phyloP scores from a whole-genome alignment of 2,329 filamentous ascomycete genomes.

The Venturia aucupariae region DNA sequence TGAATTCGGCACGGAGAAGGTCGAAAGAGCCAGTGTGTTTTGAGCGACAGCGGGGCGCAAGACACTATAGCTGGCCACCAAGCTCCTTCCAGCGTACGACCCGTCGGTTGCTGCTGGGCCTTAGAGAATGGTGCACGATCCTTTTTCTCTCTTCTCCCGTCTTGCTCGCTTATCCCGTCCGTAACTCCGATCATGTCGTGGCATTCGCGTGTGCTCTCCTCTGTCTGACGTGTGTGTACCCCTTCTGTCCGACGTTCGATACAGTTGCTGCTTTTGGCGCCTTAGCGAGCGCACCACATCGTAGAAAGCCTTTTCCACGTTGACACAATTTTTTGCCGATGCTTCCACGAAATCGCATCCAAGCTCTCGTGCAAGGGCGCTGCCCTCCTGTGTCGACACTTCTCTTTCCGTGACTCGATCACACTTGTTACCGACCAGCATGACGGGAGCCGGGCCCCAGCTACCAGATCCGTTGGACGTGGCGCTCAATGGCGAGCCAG shows the following conservation, averaged over 20 bases:
- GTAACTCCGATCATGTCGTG: conserved; percentile 9
- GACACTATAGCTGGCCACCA: background rate
- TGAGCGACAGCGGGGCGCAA: background rate
- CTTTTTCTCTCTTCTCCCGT: conserved; percentile 13
- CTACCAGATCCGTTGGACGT: conserved; percentile 43
- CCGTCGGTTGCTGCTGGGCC: background rate
- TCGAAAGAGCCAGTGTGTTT: background rate
- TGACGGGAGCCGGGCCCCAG: conserved; percentile 73
- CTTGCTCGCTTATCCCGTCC: conserved; percentile 1
- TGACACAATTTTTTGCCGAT: conserved; percentile 95
- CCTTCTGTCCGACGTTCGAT: conserved; percentile 10
- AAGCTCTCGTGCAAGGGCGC: conserved; percentile 80
- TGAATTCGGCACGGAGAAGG: background rate
- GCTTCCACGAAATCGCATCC: conserved; percentile 96
- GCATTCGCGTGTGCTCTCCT: conserved; percentile 1
- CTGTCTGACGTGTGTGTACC: conserved; percentile 13
- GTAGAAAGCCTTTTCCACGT: conserved; percentile 97
- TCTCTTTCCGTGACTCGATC: conserved; percentile 93
- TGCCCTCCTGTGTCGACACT: conserved; percentile 92
- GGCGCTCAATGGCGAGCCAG: conserved; percentile 60
- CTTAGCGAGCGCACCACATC: conserved; percentile 89
- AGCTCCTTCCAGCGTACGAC: background rate
- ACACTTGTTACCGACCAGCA: conserved; percentile 98
- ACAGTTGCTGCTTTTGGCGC: conserved; percentile 56
- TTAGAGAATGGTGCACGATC: conserved; percentile 12